Percentiles rank a stretch among this genome's conserved stretches.
phyloP scores from a whole-genome alignment of 2,329 filamentous ascomycete genomes.

The Talaromyces pinophilus region DNA sequence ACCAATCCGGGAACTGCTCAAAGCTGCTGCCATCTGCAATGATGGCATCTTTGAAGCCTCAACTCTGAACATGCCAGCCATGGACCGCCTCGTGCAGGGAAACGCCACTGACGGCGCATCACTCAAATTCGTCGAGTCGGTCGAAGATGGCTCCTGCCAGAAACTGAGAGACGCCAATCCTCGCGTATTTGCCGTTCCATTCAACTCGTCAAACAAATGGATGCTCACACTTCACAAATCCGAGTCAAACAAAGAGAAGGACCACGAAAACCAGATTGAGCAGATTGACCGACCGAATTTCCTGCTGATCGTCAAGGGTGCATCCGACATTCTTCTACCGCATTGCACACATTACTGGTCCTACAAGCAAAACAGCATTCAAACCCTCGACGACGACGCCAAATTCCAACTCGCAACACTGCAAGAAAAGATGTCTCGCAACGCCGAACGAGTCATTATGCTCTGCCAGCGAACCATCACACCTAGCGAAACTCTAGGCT shows the following conservation, averaged over 20 bases:
- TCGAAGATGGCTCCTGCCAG: background rate
- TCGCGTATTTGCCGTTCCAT: slow-evolving; percentile 68
- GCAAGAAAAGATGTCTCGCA: slow-evolving; percentile 68
- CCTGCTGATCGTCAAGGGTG: slow-evolving; percentile 66
- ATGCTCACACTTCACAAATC: slow-evolving; percentile 63
- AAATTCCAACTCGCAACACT: slow-evolving; percentile 56
- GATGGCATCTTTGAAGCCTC: slow-evolving; percentile 71
- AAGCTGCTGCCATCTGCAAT: slow-evolving; percentile 70
- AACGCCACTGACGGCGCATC: slow-evolving; percentile 78
- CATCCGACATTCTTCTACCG: slow-evolving; percentile 70
- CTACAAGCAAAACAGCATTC: slow-evolving; percentile 56
- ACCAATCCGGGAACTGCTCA: slow-evolving; percentile 60
- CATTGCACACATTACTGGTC: slow-evolving; percentile 63
- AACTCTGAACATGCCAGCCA: slow-evolving; percentile 60
- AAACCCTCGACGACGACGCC: slow-evolving; percentile 53
- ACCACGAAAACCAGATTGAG: slow-evolving; percentile 7
- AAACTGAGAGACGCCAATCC: slow-evolving; percentile 58
- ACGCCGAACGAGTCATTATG: slow-evolving; percentile 70
- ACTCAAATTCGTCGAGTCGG: slow-evolving; percentile 67
- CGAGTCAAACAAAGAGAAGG: slow-evolving; percentile 32
- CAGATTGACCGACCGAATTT: slow-evolving; percentile 21
- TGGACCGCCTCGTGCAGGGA: slow-evolving; percentile 67
- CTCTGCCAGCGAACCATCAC: slow-evolving; percentile 63
- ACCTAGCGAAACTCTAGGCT: slow-evolving; percentile 44
- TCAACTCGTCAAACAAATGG: slow-evolving; percentile 84